These are phyloP conservation scores for Gossypium trilobum DNA, from an alignment of 441 rosid species.

Conservation along the genomic window DNA sequence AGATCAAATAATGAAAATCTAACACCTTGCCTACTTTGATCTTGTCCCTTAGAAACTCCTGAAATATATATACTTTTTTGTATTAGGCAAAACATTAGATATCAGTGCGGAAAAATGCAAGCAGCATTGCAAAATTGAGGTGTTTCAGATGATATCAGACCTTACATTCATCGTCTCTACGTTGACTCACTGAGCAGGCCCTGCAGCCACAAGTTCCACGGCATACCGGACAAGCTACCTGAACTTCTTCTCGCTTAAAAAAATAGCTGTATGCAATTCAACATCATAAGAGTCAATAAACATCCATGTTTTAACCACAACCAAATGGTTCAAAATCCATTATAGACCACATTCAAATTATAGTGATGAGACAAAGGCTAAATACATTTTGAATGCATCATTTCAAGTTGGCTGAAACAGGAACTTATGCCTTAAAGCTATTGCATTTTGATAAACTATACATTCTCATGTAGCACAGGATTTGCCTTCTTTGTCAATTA, in stretches of 20 bases:
- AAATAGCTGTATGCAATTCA: conserved; percentile 42
- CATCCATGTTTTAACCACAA: background rate
- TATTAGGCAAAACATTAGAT: conserved; percentile 13
- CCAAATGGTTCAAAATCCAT: conserved; percentile 2
- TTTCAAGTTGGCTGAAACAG: background rate
- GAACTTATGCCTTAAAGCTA: background rate
- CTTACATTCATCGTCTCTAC: conserved; percentile 62
- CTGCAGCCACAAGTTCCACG: conserved; percentile 75
- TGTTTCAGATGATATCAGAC: conserved; percentile 52
- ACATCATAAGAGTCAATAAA: conserved; percentile 12
- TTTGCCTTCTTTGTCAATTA: background rate
- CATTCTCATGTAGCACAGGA: background rate
- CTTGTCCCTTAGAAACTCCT: conserved; percentile 51
- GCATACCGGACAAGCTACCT: conserved; percentile 75
- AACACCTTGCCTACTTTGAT: conserved; percentile 63
- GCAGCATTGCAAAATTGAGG: conserved; percentile 4
- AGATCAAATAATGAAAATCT: conserved; percentile 78
- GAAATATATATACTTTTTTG: conserved; percentile 22
- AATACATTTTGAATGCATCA: background rate
- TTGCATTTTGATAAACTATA: background rate
- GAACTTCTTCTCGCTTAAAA: conserved; percentile 59
- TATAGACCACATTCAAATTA: background rate
- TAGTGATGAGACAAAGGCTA: background rate
- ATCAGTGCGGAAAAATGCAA: conserved; percentile 15
- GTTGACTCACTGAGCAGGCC: conserved; percentile 46